Percentiles rank a stretch among this genome's conserved stretches.
Evolutionary conservation across 495 filamentous ascomycete species (phyloP).

Genomic region (Trichoderma reesei): DNA sequence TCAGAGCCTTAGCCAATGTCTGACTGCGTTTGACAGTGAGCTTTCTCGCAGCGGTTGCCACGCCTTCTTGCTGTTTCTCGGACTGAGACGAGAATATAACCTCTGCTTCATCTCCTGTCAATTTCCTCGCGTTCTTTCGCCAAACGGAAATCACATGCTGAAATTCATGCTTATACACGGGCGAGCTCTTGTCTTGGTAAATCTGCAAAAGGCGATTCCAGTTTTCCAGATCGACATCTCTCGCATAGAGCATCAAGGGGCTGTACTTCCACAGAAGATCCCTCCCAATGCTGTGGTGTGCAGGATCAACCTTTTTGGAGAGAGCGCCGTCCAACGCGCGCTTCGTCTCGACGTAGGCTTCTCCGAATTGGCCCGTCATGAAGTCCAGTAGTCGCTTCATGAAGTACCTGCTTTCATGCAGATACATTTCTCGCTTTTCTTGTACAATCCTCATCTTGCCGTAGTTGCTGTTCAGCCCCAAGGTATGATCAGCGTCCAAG

Average conservation of each 20-base stretch:
- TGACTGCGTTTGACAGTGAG: constrained; percentile 83
- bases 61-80: constrained; percentile 66
- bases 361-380: constrained; percentile 70
- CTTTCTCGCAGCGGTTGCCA: constrained; percentile 73
- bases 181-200: constrained; percentile 66
- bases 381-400: constrained; percentile 68
- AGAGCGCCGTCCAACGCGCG: constrained; percentile 43
- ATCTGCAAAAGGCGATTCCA: constrained; percentile 71
- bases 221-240: constrained; percentile 67
- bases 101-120: constrained; percentile 76
- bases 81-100: constrained; percentile 79
- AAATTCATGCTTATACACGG: constrained; percentile 75
- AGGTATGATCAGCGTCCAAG: constrained; percentile 39
- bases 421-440: constrained; percentile 84
- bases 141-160: constrained; percentile 67
- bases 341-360: constrained; percentile 55
- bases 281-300: constrained; percentile 42
- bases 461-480: constrained; percentile 66
- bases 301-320: constrained; percentile 43
- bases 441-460: constrained; percentile 87
- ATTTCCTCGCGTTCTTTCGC: constrained; percentile 72
- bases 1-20: constrained; percentile 68
- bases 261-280: constrained; percentile 71
- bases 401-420: constrained; percentile 58
- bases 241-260: constrained; percentile 72